These are phyloP conservation scores for Nannizziopsis barbatae DNA, from an alignment of 2,329 filamentous ascomycete species.

Conservation along the genomic window DNA sequence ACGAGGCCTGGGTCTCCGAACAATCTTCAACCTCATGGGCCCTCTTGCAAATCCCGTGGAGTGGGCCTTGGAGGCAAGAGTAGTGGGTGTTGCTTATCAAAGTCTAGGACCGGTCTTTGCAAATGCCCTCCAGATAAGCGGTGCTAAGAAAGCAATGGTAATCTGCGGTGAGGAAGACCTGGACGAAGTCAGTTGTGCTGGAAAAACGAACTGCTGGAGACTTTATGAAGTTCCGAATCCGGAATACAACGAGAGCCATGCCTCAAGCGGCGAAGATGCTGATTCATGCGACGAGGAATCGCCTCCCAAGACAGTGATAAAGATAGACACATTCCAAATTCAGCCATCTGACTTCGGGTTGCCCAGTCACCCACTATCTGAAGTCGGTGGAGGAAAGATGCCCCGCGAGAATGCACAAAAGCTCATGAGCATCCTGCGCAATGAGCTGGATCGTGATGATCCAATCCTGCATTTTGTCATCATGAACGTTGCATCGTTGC, in stretches of 20 bases:
- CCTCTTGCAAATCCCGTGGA: slow-evolving; percentile 87
- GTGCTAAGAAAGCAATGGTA: slow-evolving; percentile 71
- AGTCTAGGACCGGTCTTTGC: slow-evolving; percentile 83
- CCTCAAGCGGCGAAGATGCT: slow-evolving; percentile 27
- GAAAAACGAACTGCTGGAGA: slow-evolving; percentile 79
- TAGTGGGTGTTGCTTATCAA: slow-evolving; percentile 83
- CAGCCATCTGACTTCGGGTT: slow-evolving; percentile 82
- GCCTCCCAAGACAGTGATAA: slow-evolving; percentile 37
- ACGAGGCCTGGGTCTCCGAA: slow-evolving; percentile 81
- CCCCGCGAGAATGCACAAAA: slow-evolving; percentile 81
- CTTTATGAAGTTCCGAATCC: slow-evolving; percentile 46
- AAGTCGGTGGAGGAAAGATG: slow-evolving; percentile 74
- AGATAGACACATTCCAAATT: slow-evolving; percentile 66
- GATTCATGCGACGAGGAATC: slow-evolving; percentile 32
- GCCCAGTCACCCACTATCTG: slow-evolving; percentile 57
- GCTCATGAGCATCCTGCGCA: slow-evolving; percentile 61
- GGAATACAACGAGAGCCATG: slow-evolving; percentile 24
- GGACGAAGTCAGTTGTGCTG: slow-evolving; percentile 89
- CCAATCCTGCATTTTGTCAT: slow-evolving; percentile 88
- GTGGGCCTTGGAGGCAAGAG: slow-evolving; percentile 69
- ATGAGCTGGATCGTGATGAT: slow-evolving; percentile 61
- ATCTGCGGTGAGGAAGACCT: slow-evolving; percentile 92
- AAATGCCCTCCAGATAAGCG: slow-evolving; percentile 65
- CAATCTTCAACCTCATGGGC: slow-evolving; percentile 93
- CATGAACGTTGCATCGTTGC: slow-evolving; percentile 80